Evolutionary conservation across 1,284 basidiomycete species (phyloP).

Genomic region (Pterulicium gracile): DNA sequence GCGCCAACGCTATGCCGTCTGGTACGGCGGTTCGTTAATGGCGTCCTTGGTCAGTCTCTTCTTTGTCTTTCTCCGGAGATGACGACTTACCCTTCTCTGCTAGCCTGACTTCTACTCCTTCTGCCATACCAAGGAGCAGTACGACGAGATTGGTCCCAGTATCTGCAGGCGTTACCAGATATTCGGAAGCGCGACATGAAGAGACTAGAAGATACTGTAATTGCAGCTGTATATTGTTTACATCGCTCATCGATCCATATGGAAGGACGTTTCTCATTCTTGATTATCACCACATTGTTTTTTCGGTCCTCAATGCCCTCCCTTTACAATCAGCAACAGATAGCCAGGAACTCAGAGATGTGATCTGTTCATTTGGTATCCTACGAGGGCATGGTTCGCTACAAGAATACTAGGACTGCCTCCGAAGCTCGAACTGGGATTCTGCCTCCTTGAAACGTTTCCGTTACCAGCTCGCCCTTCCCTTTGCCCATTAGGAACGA

Average conservation of each 20-base stretch:
- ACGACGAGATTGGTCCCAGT: constrained; percentile 94
- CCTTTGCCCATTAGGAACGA: constrained; percentile 29
- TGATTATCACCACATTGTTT: too few species aligned
- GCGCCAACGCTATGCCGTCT: constrained; percentile 95
- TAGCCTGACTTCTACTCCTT: constrained; percentile 97
- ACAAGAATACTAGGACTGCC: constrained; percentile 25
- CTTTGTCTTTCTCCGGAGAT: constrained; percentile 3
- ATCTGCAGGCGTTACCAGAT: constrained; percentile 94
- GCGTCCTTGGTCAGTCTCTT: constrained; percentile 68
- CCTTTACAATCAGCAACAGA: too few species aligned
- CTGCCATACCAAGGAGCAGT: constrained; percentile 95
- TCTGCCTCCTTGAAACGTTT: constrained; percentile 22
- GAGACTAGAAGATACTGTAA: too few species aligned
- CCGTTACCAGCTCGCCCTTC: constrained; percentile 25
- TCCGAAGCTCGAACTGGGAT: constrained; percentile 31
- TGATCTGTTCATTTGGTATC: too few species aligned
- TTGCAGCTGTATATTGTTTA: too few species aligned
- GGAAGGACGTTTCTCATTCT: too few species aligned
- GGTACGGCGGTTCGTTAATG: constrained; percentile 94
- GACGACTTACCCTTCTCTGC: constrained; percentile 9
- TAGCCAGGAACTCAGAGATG: too few species aligned
- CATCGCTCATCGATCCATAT: too few species aligned
- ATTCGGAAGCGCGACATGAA: constrained; percentile 80
- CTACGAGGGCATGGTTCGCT: too few species aligned
- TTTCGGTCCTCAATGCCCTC: too few species aligned